phyloP scores from a whole-genome alignment of 2,329 filamentous ascomycete genomes.

The Penicillium corylophilum region DNA sequence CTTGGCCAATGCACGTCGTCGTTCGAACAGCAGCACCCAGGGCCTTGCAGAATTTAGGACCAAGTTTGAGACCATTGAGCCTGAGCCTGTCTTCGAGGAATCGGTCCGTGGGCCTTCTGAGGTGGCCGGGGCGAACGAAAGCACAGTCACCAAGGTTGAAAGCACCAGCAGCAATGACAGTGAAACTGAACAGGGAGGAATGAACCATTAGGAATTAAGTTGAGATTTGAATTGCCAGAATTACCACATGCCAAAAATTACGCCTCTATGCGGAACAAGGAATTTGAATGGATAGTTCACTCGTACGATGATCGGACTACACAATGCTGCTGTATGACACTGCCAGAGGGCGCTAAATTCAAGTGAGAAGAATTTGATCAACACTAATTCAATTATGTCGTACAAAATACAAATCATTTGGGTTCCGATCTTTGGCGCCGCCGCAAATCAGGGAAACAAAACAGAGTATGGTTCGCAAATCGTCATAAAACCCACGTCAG shows the following conservation, averaged over 20 bases:
- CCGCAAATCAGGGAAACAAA: background rate
- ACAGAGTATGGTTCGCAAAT: too few relatives aligned
- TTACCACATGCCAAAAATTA: background rate
- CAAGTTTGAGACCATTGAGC: constrained; percentile 90
- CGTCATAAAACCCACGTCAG: constrained; percentile 4
- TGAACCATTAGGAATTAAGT: constrained; percentile 6
- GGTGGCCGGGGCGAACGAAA: constrained; percentile 37
- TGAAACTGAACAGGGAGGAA: constrained; percentile 17
- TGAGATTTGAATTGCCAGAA: background rate
- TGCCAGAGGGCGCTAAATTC: background rate
- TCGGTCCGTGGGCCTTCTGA: constrained; percentile 67
- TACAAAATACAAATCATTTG: constrained; percentile 4
- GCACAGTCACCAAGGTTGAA: constrained; percentile 21
- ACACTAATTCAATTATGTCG: background rate
- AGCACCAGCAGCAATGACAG: constrained; percentile 46
- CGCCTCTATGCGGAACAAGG: background rate
- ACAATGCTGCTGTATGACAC: background rate
- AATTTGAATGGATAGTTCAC: background rate
- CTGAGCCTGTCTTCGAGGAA: constrained; percentile 91
- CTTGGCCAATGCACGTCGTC: constrained; percentile 81
- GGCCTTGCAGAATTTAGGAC: constrained; percentile 82
- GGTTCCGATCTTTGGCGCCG: background rate
- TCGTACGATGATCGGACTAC: background rate
- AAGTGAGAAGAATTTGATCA: background rate
- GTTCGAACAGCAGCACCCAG: constrained; percentile 83